Evolutionary conservation across 495 filamentous ascomycete species (phyloP).

Genomic region (Achaetomiella virescens): DNA sequence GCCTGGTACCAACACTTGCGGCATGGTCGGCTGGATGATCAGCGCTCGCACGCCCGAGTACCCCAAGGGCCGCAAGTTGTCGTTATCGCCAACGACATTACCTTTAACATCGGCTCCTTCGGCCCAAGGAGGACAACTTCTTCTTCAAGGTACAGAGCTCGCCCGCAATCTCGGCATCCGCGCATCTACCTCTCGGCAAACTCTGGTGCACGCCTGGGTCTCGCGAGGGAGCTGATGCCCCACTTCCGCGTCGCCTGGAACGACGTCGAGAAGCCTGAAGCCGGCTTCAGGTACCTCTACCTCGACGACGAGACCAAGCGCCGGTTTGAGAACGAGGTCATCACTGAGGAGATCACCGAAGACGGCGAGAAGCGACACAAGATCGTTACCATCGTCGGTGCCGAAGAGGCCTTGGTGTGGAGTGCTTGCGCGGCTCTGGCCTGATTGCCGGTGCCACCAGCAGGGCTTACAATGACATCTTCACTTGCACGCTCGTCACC

Average conservation of each 20-base stretch:
- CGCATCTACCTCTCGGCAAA: slow-evolving; percentile 97
- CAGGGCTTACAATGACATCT: slow-evolving; percentile 96
- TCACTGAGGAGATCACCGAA: slow-evolving; percentile 79
- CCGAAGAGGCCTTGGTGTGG: slow-evolving; percentile 96
- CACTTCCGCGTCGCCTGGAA: slow-evolving; percentile 98
- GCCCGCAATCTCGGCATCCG: slow-evolving; percentile 90
- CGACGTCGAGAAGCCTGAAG: slow-evolving; percentile 71
- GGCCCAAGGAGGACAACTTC: slow-evolving; percentile 92
- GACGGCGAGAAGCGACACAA: slow-evolving; percentile 88
- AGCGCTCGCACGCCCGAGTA: slow-evolving; percentile 98
- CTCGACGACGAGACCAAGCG: slow-evolving; percentile 80
- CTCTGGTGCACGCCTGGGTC: slow-evolving; percentile 96
- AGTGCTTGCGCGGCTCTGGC: slow-evolving; percentile 94
- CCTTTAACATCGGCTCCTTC: slow-evolving; percentile 97
- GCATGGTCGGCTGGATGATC: slow-evolving; percentile 98
- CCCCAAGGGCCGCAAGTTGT: slow-evolving; percentile 81
- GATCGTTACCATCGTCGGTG: slow-evolving; percentile 90
- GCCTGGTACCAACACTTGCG: slow-evolving; percentile 87
- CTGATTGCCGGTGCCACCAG: slow-evolving; percentile 97
- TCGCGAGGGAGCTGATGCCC: slow-evolving; percentile 94
- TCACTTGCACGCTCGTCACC: slow-evolving; percentile 95
- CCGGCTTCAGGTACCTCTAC: slow-evolving; percentile 98
- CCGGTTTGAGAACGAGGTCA: slow-evolving; percentile 82
- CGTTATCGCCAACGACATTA: slow-evolving; percentile 98
- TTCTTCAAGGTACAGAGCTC: slow-evolving; percentile 96